Evolutionary conservation across 1,284 basidiomycete genomes (phyloP).

Genomic region (Microbotryum scabiosae): DNA sequence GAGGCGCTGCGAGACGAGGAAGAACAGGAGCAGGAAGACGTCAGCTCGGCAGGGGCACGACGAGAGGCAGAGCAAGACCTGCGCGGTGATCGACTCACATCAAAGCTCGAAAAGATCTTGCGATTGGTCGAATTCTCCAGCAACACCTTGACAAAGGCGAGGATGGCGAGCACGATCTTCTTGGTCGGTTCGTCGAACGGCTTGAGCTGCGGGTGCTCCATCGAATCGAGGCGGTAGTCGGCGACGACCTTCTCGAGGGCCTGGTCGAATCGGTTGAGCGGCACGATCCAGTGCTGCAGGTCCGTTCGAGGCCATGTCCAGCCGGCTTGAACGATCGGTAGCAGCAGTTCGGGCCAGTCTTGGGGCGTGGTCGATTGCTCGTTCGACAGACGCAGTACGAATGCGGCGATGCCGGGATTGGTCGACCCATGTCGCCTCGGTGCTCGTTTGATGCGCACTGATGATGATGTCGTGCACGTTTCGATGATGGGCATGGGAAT

Average conservation of each 20-base stretch:
- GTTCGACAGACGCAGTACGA: conserved; percentile 16
- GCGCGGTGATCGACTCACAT: conserved; percentile 53
- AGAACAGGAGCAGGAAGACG: neutral
- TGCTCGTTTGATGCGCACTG: conserved; percentile 19
- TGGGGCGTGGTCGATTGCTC: conserved; percentile 10
- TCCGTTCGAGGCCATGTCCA: conserved; percentile 98
- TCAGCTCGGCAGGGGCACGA: neutral
- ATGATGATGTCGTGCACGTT: neutral
- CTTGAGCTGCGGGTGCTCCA: conserved; percentile 57
- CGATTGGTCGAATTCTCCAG: conserved; percentile 97
- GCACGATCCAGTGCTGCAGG: conserved; percentile 90
- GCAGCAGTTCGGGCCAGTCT: conserved; percentile 24
- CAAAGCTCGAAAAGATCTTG: conserved; percentile 93
- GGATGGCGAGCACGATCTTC: conserved; percentile 66
- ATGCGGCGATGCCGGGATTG: conserved; percentile 24
- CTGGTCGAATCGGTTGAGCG: conserved; percentile 88
- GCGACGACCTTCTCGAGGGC: conserved; percentile 74
- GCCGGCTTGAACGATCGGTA: conserved; percentile 13
- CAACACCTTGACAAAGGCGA: conserved; percentile 78
- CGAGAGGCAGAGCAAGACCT: neutral
- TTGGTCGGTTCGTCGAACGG: conserved; percentile 71
- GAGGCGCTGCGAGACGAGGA: conserved; percentile 55
- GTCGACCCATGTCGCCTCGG: conserved; percentile 25
- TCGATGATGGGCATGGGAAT: no score
- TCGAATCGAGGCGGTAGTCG: conserved; percentile 62